Evolutionary conservation across 164 flowering plant species (phyloP).

Genomic region (Magnolia kwangsiensis): DNA sequence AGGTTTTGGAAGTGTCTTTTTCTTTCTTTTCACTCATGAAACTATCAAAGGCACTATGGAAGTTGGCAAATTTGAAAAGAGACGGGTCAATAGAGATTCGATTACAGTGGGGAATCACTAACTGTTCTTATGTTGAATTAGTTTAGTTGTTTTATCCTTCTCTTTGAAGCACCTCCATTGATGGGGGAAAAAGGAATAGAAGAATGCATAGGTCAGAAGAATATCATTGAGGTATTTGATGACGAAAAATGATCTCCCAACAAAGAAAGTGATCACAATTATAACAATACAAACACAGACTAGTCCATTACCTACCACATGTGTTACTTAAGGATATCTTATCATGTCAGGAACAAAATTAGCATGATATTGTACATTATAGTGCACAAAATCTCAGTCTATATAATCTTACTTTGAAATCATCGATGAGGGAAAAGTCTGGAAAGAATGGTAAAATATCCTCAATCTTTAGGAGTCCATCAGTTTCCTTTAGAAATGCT

Average conservation of each 20-base stretch:
- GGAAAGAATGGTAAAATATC: constrained; percentile 99
- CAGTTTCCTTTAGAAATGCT: constrained; percentile 98
- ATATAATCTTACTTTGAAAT: constrained; percentile 66
- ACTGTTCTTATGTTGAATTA: too few species aligned
- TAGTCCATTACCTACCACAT: not conserved
- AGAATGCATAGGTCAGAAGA: too few species aligned
- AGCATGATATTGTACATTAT: not conserved
- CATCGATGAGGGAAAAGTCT: constrained; percentile 96
- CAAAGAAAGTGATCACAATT: too few species aligned
- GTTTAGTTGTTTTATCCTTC: too few species aligned
- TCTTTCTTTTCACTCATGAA: too few species aligned
- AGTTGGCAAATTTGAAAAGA: too few species aligned
- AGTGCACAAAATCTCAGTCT: constrained; percentile 3
- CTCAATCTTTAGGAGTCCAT: constrained; percentile 93
- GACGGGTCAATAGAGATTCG: too few species aligned
- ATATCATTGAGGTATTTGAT: too few species aligned
- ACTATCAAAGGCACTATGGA: too few species aligned
- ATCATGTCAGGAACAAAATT: not conserved
- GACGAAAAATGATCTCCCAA: too few species aligned
- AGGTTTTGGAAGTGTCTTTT: too few species aligned
- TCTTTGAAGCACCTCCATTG: not conserved
- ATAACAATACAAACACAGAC: not conserved
- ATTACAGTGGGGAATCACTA: too few species aligned
- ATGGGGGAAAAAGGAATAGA: not conserved
- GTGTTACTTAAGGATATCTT: not conserved